Evolutionary conservation across 257 asterid genomes (phyloP).

Genomic region (Solanum infundibuliforme): DNA sequence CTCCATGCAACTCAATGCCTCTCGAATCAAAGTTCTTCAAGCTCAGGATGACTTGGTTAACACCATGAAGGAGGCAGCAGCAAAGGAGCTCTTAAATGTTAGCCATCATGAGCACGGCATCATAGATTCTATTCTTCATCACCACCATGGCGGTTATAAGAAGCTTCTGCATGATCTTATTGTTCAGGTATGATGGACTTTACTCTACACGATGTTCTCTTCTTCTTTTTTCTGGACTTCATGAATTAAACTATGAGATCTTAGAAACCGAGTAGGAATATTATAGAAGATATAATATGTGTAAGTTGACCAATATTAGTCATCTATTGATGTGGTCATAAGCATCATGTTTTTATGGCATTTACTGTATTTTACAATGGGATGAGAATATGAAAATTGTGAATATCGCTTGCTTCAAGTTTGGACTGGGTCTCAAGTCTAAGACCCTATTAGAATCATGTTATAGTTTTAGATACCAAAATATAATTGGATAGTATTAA

Average conservation of each 20-base stretch:
- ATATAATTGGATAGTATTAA: not conserved
- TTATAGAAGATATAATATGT: not conserved
- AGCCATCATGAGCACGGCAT: slow-evolving; percentile 39
- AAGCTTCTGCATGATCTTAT: slow-evolving; percentile 56
- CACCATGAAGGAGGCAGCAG: slow-evolving; percentile 54
- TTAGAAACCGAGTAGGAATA: not conserved
- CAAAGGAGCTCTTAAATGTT: slow-evolving; percentile 50
- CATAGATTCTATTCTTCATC: not conserved
- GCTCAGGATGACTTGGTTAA: slow-evolving; percentile 73
- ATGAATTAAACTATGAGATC: not conserved
- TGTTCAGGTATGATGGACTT: slow-evolving; percentile 49
- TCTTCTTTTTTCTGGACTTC: not conserved
- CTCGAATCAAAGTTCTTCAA: slow-evolving; percentile 77
- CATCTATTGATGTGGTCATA: not conserved
- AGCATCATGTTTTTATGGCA: not conserved
- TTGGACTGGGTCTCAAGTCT: not conserved
- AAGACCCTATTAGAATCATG: not conserved
- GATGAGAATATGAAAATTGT: not conserved
- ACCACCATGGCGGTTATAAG: slow-evolving; percentile 22
- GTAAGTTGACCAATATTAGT: not conserved
- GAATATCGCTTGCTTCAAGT: not conserved
- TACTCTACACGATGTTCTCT: not conserved
- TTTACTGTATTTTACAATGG: not conserved
- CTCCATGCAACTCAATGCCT: slow-evolving; percentile 82
- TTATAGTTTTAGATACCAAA: not conserved